phyloP scores from a whole-genome alignment of 495 filamentous ascomycete genomes.

The Emericellopsis terricola region DNA sequence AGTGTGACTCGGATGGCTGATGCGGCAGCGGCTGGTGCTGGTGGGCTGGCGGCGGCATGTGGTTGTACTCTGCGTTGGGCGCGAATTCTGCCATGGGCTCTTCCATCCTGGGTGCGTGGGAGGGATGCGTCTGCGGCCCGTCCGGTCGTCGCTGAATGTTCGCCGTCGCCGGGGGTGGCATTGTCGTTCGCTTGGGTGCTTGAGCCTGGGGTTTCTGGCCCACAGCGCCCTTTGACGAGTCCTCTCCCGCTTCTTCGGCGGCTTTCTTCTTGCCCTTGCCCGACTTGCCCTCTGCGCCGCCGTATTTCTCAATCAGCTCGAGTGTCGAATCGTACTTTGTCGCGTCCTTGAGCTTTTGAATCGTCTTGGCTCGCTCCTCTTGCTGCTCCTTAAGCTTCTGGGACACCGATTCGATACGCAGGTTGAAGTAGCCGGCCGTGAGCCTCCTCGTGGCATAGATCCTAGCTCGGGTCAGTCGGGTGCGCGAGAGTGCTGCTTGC shows the following conservation, averaged over 20 bases:
- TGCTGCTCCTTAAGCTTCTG: conserved; percentile 53
- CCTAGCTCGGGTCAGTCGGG: conserved; percentile 17
- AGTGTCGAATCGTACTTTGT: conserved; percentile 93
- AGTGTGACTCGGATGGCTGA: conserved; percentile 44
- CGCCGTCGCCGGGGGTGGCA: conserved; percentile 69
- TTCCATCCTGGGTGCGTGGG: conserved; percentile 9
- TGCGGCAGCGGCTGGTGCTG: conserved; percentile 16
- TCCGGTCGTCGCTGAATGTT: conserved; percentile 38
- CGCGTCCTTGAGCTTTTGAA: conserved; percentile 82
- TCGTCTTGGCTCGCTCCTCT: conserved; percentile 63
- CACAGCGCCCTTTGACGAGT: conserved; percentile 7
- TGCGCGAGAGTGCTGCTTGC: conserved; percentile 5
- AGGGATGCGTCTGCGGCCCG: conserved; percentile 1
- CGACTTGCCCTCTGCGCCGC: conserved; percentile 36
- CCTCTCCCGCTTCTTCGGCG: conserved; percentile 3
- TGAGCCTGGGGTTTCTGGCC: conserved; percentile 6
- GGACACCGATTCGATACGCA: conserved; percentile 51
- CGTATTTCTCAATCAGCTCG: conserved; percentile 87
- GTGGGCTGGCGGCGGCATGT: conserved; percentile 24
- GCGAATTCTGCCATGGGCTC: conserved; percentile 32
- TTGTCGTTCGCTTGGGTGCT: conserved; percentile 32
- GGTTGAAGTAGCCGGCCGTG: conserved; percentile 56
- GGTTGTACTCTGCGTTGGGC: conserved; percentile 24
- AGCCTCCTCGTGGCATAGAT: conserved; percentile 48
- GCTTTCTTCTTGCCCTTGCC: conserved; percentile 20